phyloP scores from a whole-genome alignment of 208 protist species.

The Trypanosoma congolense region DNA sequence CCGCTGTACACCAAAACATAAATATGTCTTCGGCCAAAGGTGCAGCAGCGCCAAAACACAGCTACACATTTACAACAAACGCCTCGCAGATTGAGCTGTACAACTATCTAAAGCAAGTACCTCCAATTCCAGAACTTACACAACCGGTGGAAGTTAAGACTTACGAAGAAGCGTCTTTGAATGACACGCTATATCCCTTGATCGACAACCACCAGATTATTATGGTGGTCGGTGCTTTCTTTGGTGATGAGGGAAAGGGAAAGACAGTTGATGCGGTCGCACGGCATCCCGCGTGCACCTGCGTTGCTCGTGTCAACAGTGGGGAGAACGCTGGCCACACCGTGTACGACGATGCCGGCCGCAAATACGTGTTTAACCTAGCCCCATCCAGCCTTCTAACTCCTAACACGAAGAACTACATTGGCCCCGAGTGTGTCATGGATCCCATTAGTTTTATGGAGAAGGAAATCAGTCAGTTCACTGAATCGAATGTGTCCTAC shows the following conservation, averaged over 20 bases:
- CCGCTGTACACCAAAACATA: neutral
- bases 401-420: constrained; percentile 71
- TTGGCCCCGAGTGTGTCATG: constrained; percentile 90
- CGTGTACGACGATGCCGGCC: constrained; percentile 70
- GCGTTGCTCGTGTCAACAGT: constrained; percentile 87
- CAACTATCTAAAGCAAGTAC: constrained; percentile 44
- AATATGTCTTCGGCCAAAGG: constrained; percentile 7
- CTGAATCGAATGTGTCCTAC: constrained; percentile 75
- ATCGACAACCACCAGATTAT: constrained; percentile 80
- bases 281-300: constrained; percentile 69
- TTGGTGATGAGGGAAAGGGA: constrained; percentile 91
- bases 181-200: constrained; percentile 72
- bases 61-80: constrained; percentile 46
- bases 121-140: constrained; percentile 67
- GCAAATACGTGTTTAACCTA: constrained; percentile 90
- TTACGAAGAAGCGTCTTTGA: constrained; percentile 64
- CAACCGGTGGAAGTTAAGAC: constrained; percentile 43
- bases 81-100: constrained; percentile 50
- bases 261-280: constrained; percentile 90
- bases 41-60: constrained; percentile 4
- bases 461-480: constrained; percentile 81
- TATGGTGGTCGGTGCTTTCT: constrained; percentile 89
- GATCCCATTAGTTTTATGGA: constrained; percentile 90
- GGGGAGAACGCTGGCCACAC: constrained; percentile 92
- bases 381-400: constrained; percentile 79